Base-by-base conservation (phyloP, 2,329 filamentous ascomycete genomes). In the Cladosporium sp. region DNA sequence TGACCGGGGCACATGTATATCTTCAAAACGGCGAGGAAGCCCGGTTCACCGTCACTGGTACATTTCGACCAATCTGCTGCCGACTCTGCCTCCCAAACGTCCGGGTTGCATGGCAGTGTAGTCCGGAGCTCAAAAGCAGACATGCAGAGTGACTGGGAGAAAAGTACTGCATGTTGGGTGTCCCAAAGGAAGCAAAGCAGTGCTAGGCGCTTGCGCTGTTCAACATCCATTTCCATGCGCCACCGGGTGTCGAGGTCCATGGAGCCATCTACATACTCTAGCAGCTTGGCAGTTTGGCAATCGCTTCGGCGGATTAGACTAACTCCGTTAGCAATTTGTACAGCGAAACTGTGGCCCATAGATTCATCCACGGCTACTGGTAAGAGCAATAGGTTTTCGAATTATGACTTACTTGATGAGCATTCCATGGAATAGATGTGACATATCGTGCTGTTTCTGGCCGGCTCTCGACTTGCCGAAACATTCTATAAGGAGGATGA, bases 111-210 rank as follows among this genome's bases (percentile, higher is more conserved):
- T 0, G 86, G 87, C 2, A 89, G 73, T 1, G 81, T 79, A 0
- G 86, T 81, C 0, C 85, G 81, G 0, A 89, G 79, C 69, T 89
- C 86, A 58, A 88, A 88, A 0, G 86, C 85, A 1, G 85, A 88
- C 86, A 89, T 89, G 74, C 86, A 89, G 0, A 89, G 79, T 5
- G 85, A 87, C 70, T 89, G 86, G n/a, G 85, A 88, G 72, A 89
- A 89, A 0, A 89, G 78, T 0, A 88, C 85, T 0, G 86, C 86
- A 66, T 89, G 86, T 63, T 89, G 86, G 0, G 85, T 87, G 68
- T 89, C 87, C 87, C 86, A 89, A 79, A 89, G 85, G 72, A 89
- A 89, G 70, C 86, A 89, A 5, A 87, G 77, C 46, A 88, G 80
- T 0, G 86, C 85, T 0, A 87, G 75, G 61, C 86, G 81, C 74